Evolutionary conservation across 2,329 filamentous ascomycete species (phyloP), one percentile per base, ranked within the genome.

Genomic region (Nectriaceae sp.): DNA sequence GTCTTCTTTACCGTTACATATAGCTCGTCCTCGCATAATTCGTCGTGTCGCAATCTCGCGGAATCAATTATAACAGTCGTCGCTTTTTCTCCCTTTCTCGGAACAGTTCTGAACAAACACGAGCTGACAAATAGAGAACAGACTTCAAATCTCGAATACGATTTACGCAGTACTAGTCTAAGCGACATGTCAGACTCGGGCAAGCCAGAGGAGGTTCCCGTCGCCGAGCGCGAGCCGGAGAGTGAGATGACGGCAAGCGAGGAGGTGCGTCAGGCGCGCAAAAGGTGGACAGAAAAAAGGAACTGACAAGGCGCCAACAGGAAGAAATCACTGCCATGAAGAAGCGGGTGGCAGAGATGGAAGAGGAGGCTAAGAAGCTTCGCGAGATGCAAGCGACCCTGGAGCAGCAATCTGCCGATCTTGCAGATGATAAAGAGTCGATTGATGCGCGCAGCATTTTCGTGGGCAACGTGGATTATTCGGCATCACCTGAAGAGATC

Each of bases 401-500:
- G 53, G 93, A 97, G 69, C 85, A 92, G 67, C 88, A 94, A 64
- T 86, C 84, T 54, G 85, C 90, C 56, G 89, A 89, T 61, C 79
- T 94, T 53, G 84, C 88, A 57, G 94, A 97, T 68, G 91, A 92
- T 75, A 96, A 95, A 73, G 92, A 97, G 70, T 95, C 97, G 60
- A 85, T 99, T 50, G 94, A 99, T 73, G 87, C 87, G 59, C 87
- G 94, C 64, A 97, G 91, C 74, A 91, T 99, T 71, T 99, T 99
- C 69, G 94, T 99, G 38, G 94, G 94, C 60, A 99, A 99, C 63
- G 94, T 99, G 58, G 94, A 99, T 73, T 99, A 99, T 72, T 92
- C 90, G 54, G 92, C 93, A 19, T 95, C 91, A 21, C 94, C 94
- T 3, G 94, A 99, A 74, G 94, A 99, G 76, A 64, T 99, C 50